Base-by-base conservation (phyloP, 352 stramenopile genomes). In the Phytophthora uliginosa region DNA sequence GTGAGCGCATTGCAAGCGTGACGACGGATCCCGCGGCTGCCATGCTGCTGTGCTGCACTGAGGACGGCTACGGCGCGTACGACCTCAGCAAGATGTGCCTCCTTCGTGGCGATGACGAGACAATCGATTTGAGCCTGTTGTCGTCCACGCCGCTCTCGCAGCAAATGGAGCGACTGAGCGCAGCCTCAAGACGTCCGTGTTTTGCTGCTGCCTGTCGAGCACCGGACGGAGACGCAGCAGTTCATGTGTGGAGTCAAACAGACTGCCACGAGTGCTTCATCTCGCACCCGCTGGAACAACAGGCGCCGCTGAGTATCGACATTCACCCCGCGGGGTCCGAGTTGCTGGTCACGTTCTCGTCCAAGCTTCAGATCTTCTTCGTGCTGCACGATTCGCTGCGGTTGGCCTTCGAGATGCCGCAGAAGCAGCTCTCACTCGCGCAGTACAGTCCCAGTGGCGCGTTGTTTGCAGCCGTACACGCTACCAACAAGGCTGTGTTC, bases 41-140 rank as follows among this genome's bases (percentile, higher is more conserved):
- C 2, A 84, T 77, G 26, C 62, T 94, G 13, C 63, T 94, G 15
- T 93, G 84, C 50, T 89, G 79, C 28, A 95, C 88, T 4, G 84
- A 91, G 52, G 76, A 61, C 1, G 66, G 60, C 33, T 93, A 92
- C 51, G 88, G 88, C 36, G 70, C 80, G 10, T 95, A 92, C 65
- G 88, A 95, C 38, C 73, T 95, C 18, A 92, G 84, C 66, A 85
- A 92, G 34, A 69, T 94, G 31, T 91, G 82, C 63, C 73, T 94
- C 6, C 69, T 95, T 20, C 79, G 83, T 1, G 80, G 68, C 4
- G 86, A 94, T n/a, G 84, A 94, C 53, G 85, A 94, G 55, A 61
- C 76, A 7, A 73, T 93, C 8, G 58, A 74, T 2, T 63, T 95
- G 17, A 80, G 40, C 42, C 54, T 69, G 2, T 66, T 93, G 17